These are phyloP conservation scores for Saururus chinensis DNA, from an alignment of 164 flowering plant species.

Conservation along the genomic window DNA sequence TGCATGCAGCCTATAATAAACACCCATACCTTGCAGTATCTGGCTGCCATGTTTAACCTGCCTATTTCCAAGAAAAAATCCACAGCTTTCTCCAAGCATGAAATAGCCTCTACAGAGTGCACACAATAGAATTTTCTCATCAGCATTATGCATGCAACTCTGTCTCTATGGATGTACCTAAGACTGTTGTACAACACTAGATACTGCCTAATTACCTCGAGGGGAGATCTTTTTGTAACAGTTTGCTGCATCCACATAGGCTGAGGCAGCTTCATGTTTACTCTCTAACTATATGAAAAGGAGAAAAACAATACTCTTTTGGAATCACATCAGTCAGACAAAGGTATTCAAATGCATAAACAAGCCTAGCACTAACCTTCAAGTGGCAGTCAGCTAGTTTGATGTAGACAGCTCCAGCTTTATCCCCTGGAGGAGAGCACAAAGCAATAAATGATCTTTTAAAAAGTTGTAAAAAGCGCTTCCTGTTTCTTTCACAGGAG, in stretches of 20 bases:
- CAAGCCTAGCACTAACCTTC: conserved; percentile 17
- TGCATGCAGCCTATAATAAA: no score
- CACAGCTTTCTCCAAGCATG: conserved; percentile 55
- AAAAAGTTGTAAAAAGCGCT: no score
- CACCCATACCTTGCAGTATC: conserved; percentile 27
- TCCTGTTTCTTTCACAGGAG: no score
- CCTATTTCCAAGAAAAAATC: conserved; percentile 67
- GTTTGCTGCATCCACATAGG: conserved; percentile 54
- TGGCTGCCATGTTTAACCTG: conserved; percentile 81
- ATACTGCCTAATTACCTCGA: conserved; percentile 16
- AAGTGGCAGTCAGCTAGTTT: conserved; percentile 30
- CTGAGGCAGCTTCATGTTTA: conserved; percentile 57
- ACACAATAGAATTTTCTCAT: neutral
- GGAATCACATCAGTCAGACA: neutral
- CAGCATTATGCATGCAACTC: neutral
- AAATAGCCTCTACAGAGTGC: conserved; percentile 50
- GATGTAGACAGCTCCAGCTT: conserved; percentile 27
- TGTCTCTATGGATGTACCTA: no score
- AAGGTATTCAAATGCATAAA: neutral
- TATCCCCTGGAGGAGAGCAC: conserved; percentile 20
- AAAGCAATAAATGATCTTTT: no score
- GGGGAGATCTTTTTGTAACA: conserved; percentile 41
- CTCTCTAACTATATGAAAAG: conserved; percentile 31
- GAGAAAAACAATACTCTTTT: neutral
- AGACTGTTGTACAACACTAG: no score